A percentile compares a stretch with the other conserved stretches of the same genome.
Conservation (phyloP, 495 filamentous ascomycete species). For the Podospora didyma region DNA sequence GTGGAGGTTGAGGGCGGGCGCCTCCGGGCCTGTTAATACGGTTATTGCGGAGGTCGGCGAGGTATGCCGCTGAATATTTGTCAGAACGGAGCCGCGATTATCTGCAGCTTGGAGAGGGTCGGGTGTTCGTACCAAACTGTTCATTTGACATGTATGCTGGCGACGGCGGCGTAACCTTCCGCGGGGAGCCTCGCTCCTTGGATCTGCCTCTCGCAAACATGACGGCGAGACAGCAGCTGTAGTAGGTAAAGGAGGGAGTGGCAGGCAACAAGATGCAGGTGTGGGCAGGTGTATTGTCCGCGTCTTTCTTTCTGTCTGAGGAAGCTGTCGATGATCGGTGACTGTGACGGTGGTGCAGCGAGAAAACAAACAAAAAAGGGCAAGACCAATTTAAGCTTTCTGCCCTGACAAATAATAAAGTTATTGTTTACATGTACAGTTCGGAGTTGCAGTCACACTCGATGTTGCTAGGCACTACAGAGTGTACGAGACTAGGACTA, state of each 20-base stretch:
- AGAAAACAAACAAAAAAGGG: background rate
- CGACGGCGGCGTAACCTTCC: conserved; percentile 67
- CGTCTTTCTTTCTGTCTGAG: no score
- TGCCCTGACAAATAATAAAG: background rate
- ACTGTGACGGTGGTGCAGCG: no score
- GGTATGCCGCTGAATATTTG: conserved; percentile 59
- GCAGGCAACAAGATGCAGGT: background rate
- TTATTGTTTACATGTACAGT: background rate
- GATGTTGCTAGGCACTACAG: background rate
- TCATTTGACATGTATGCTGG: conserved; percentile 82
- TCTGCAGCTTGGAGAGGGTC: conserved; percentile 15
- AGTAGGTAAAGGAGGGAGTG: background rate
- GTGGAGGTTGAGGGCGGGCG: conserved; percentile 67
- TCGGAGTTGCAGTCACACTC: background rate
- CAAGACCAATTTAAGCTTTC: background rate
- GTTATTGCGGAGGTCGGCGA: conserved; percentile 76
- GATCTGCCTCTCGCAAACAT: conserved; percentile 32
- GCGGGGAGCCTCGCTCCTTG: conserved; percentile 32
- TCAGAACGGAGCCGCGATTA: conserved; percentile 20
- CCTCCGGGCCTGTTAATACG: conserved; percentile 72
- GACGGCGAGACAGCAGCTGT: conserved; percentile 2
- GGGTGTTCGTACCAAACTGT: conserved; percentile 79
- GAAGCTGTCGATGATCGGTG: no score
- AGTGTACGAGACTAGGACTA: background rate
- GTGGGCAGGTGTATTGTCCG: background rate